Evolutionary conservation across 2,329 filamentous ascomycete species (phyloP).

Genomic region (Exophiala oligosperma): DNA sequence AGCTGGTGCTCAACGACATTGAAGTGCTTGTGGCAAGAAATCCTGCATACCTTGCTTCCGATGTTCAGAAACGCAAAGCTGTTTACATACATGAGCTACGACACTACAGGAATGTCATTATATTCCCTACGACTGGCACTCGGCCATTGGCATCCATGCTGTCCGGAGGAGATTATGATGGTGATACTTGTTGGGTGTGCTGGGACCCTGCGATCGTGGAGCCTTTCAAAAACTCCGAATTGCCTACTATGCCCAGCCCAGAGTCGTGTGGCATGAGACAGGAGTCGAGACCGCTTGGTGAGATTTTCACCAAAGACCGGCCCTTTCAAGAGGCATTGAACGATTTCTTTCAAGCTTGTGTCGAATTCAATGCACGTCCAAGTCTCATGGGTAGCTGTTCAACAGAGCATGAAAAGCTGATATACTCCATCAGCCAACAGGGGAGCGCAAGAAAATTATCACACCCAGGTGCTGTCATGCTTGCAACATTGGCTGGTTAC

Average conservation of each 20-base stretch:
- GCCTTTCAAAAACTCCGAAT: slow-evolving; percentile 54
- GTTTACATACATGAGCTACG: slow-evolving; percentile 53
- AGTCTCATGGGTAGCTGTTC: slow-evolving; percentile 56
- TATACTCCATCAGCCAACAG: slow-evolving; percentile 40
- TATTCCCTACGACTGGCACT: slow-evolving; percentile 56
- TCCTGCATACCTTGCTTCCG: slow-evolving; percentile 57
- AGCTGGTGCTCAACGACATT: slow-evolving; percentile 46
- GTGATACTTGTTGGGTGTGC: slow-evolving; percentile 61
- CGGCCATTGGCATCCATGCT: slow-evolving; percentile 59
- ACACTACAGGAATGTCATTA: slow-evolving; percentile 57
- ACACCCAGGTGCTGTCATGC: slow-evolving; percentile 35
- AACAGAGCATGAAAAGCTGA: slow-evolving; percentile 48
- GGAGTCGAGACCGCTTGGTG: slow-evolving; percentile 33
- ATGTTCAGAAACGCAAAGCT: slow-evolving; percentile 57
- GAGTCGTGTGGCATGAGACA: slow-evolving; percentile 51
- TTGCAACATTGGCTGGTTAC: slow-evolving; percentile 45
- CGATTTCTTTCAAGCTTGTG: slow-evolving; percentile 44
- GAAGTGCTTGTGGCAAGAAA: slow-evolving; percentile 59
- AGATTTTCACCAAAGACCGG: slow-evolving; percentile 13
- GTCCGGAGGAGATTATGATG: slow-evolving; percentile 66
- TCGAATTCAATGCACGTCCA: slow-evolving; percentile 49
- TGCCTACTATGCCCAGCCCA: slow-evolving; percentile 36
- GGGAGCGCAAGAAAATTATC: slow-evolving; percentile 48
- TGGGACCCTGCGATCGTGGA: slow-evolving; percentile 57
- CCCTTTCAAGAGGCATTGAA: slow-evolving; percentile 26